phyloP scores from a whole-genome alignment of 1,139 yeast genomes.

The Saccharomyces hybrid region DNA sequence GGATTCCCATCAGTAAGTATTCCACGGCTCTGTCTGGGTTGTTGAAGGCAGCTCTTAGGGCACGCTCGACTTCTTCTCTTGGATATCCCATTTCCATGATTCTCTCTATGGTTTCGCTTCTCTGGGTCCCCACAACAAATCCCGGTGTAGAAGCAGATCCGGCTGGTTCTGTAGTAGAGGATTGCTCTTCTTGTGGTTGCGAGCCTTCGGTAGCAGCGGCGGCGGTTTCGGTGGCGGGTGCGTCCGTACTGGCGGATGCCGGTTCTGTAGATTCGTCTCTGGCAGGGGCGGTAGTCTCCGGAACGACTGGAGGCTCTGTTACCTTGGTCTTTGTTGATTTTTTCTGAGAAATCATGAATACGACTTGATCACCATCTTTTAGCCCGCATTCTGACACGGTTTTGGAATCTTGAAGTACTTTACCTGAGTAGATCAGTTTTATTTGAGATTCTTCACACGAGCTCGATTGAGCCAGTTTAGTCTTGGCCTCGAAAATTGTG shows the following conservation, averaged over 20 bases:
- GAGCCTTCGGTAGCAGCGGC: conserved; percentile 16
- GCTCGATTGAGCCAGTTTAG: conserved; percentile 59
- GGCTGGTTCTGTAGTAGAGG: conserved; percentile 23
- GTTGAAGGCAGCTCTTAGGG: conserved; percentile 90
- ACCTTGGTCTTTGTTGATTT: conserved; percentile 22
- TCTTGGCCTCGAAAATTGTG: conserved; percentile 65
- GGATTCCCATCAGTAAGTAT: conserved; percentile 83
- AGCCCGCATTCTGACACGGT: conserved; percentile 64
- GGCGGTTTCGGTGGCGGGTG: conserved; percentile 25
- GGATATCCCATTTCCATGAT: conserved; percentile 97
- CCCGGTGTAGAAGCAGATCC: conserved; percentile 27
- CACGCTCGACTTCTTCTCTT: conserved; percentile 78
- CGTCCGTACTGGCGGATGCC: conserved; percentile 20
- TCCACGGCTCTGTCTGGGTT: conserved; percentile 98
- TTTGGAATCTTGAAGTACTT: conserved; percentile 79
- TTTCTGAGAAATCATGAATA: conserved; percentile 69
- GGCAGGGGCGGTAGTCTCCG: conserved; percentile 18
- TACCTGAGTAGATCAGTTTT: conserved; percentile 83
- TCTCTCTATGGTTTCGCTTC: conserved; percentile 46
- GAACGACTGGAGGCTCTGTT: conserved; percentile 21
- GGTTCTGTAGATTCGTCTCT: conserved; percentile 22
- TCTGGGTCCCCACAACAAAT: conserved; percentile 28
- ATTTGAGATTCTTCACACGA: conserved; percentile 68
- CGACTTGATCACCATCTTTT: conserved; percentile 84
- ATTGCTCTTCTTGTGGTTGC: background rate